A percentile compares a stretch with the other conserved stretches of the same genome.
phyloP scores from a whole-genome alignment of 768 basidiomycete genomes.

The Naganishia vaughanmartiniae region DNA sequence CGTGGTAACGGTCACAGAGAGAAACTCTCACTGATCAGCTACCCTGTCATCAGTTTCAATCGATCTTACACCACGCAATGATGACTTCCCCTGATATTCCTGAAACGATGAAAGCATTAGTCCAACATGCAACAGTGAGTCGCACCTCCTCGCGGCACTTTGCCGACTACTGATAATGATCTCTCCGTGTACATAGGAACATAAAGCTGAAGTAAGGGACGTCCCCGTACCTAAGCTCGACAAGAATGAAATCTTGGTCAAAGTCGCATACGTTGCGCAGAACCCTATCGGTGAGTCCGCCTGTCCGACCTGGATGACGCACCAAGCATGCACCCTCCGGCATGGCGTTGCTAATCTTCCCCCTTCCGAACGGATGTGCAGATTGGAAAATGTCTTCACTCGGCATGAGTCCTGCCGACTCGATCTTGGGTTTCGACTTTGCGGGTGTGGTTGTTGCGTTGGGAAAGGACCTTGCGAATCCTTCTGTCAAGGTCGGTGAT shows the following conservation, averaged over 20 bases:
- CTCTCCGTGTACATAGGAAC: constrained; percentile 25
- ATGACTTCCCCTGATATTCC: constrained; percentile 30
- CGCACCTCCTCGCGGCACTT: neutral
- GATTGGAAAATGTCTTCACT: constrained; percentile 36
- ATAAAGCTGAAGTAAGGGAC: constrained; percentile 33
- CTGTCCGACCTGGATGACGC: no score
- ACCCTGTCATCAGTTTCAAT: neutral
- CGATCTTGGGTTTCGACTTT: constrained; percentile 41
- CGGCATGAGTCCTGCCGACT: constrained; percentile 27
- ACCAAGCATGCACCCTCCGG: no score
- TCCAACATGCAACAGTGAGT: constrained; percentile 35
- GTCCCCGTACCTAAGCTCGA: constrained; percentile 33
- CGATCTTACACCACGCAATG: neutral
- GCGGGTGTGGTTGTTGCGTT: constrained; percentile 37
- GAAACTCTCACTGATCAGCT: neutral
- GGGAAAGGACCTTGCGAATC: constrained; percentile 25
- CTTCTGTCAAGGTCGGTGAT: constrained; percentile 36
- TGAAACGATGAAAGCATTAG: constrained; percentile 39
- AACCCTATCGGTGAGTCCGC: constrained; percentile 36
- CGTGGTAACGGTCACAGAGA: neutral
- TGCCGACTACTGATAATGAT: neutral
- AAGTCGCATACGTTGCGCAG: constrained; percentile 40
- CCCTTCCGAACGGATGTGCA: neutral
- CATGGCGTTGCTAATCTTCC: no score
- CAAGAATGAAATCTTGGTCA: constrained; percentile 43